Evolutionary conservation across 2,329 filamentous ascomycete species (phyloP).

Genomic region (Aspergillus ustus): DNA sequence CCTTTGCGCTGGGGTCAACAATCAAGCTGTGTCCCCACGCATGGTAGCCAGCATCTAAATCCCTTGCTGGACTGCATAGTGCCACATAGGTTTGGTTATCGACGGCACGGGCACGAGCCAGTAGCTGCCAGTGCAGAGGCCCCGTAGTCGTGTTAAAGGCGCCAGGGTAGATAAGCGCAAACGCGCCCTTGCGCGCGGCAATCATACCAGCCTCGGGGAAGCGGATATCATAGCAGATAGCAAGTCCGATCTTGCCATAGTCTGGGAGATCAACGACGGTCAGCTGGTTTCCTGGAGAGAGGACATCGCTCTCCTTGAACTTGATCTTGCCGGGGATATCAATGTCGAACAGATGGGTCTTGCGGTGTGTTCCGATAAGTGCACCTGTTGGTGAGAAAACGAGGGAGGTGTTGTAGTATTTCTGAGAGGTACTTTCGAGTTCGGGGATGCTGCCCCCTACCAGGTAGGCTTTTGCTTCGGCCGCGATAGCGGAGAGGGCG

Average conservation of each 20-base stretch:
- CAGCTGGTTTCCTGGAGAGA: constrained; percentile 81
- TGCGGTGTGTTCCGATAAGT: constrained; percentile 87
- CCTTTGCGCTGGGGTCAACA: constrained; percentile 81
- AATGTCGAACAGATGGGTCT: constrained; percentile 97
- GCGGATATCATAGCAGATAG: constrained; percentile 97
- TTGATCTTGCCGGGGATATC: constrained; percentile 93
- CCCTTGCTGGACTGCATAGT: constrained; percentile 86
- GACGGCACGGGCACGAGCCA: constrained; percentile 79
- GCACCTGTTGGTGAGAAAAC: constrained; percentile 77
- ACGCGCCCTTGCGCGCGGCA: constrained; percentile 82
- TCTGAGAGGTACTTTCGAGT: constrained; percentile 66
- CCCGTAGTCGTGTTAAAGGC: constrained; percentile 96
- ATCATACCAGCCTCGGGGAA: constrained; percentile 94
- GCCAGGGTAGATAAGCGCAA: constrained; percentile 89
- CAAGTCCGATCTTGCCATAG: constrained; percentile 84
- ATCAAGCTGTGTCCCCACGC: constrained; percentile 93
- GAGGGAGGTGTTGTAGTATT: constrained; percentile 89
- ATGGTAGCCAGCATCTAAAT: constrained; percentile 76
- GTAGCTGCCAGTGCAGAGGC: constrained; percentile 85
- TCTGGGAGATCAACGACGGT: constrained; percentile 85
- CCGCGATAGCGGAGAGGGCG: constrained; percentile 78
- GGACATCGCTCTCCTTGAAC: constrained; percentile 88
- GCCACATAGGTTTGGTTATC: constrained; percentile 96
- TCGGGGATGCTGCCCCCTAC: constrained; percentile 94
- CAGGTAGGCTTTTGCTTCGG: constrained; percentile 77